These are phyloP conservation scores for Trichomonas gallinae DNA, from an alignment of 208 protist species.

Conservation along the genomic window DNA sequence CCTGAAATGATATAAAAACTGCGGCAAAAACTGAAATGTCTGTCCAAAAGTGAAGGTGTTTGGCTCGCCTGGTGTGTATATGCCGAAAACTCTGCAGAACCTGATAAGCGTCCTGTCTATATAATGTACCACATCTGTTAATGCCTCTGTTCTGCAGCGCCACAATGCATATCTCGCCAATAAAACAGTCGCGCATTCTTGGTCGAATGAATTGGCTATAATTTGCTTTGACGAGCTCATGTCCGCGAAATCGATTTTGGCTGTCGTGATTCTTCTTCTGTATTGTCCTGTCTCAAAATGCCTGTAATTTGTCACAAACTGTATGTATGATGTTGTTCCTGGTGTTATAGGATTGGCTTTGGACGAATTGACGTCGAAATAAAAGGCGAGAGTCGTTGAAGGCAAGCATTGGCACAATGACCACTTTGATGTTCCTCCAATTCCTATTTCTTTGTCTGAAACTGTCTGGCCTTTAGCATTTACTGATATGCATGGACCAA, in stretches of 20 bases:
- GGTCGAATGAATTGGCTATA: slow-evolving; percentile 71
- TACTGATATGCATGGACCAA: not conserved
- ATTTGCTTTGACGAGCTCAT: not conserved
- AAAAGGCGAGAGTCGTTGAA: slow-evolving; percentile 74
- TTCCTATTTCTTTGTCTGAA: slow-evolving; percentile 62
- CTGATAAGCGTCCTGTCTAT: slow-evolving; percentile 90
- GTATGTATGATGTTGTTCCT: slow-evolving; percentile 53
- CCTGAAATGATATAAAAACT: slow-evolving; percentile 96
- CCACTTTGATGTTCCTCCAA: slow-evolving; percentile 89
- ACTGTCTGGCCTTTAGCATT: not conserved
- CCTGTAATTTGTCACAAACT: slow-evolving; percentile 75
- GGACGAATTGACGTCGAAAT: slow-evolving; percentile 76
- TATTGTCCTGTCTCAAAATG: slow-evolving; percentile 42
- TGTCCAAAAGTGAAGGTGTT: slow-evolving; percentile 60
- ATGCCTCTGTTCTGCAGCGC: slow-evolving; percentile 78
- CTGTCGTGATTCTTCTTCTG: slow-evolving; percentile 51
- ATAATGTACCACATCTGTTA: slow-evolving; percentile 91
- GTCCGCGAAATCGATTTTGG: slow-evolving; percentile 5
- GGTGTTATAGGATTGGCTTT: slow-evolving; percentile 34
- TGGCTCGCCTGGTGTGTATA: slow-evolving; percentile 58
- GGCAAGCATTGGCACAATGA: slow-evolving; percentile 73
- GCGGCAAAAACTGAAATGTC: slow-evolving; percentile 84
- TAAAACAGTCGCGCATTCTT: slow-evolving; percentile 84
- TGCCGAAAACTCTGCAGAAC: slow-evolving; percentile 77
- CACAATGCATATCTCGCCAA: slow-evolving; percentile 82